Percentiles rank a stretch among this genome's conserved stretches.
Conservation (phyloP, 768 basidiomycete genomes). For the Lentinus brumalis region DNA sequence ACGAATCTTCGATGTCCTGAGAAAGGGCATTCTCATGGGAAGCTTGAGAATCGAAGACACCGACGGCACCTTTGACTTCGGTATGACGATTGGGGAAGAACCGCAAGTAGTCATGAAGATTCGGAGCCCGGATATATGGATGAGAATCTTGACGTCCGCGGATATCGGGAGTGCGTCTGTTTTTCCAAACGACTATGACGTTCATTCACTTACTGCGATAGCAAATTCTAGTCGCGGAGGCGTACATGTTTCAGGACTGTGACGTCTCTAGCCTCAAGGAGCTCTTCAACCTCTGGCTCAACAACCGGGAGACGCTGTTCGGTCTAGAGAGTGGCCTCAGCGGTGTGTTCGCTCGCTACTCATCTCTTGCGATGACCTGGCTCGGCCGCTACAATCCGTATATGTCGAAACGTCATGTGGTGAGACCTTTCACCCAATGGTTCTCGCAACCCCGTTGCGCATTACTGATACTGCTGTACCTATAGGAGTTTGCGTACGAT, state of each 20-base stretch:
- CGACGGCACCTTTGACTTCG: conserved; percentile 8
- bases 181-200: background rate
- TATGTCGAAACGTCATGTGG: background rate
- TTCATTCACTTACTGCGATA: background rate
- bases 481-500: conserved; percentile 12
- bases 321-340: conserved; percentile 12
- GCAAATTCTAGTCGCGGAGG: conserved; percentile 19
- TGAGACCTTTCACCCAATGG: background rate
- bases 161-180: background rate
- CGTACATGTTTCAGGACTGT: conserved; percentile 27
- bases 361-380: background rate
- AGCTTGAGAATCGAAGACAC: conserved; percentile 6
- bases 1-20: background rate
- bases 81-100: background rate
- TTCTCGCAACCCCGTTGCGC: no score
- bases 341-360: background rate
- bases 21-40: conserved; percentile 5
- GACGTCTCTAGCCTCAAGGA: conserved; percentile 17
- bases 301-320: conserved; percentile 12
- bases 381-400: background rate
- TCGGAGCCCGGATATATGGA: background rate
- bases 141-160: background rate
- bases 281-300: conserved; percentile 10
- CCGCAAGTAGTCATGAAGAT: background rate
- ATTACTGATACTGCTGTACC: background rate